Evolutionary conservation across 1,284 basidiomycete genomes (phyloP).

Genomic region (Ceratobasidium sp.): DNA sequence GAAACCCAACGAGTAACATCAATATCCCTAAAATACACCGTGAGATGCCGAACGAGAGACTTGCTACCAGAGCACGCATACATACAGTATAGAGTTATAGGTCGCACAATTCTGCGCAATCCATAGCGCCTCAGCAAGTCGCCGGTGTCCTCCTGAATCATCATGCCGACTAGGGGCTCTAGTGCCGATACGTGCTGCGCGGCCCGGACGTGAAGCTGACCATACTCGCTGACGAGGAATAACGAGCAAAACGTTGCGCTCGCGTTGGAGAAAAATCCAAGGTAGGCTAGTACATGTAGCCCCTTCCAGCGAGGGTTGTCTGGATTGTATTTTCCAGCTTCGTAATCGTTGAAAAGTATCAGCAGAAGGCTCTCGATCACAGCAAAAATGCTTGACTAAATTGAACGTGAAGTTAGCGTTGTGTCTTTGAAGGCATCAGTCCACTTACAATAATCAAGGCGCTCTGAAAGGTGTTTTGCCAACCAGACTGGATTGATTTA

Average conservation of each 20-base stretch:
- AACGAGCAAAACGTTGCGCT: slow-evolving; percentile 7
- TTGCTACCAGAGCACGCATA: background rate
- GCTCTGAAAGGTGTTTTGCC: slow-evolving; percentile 30
- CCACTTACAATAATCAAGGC: slow-evolving; percentile 6
- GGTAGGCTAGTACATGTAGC: slow-evolving; percentile 4
- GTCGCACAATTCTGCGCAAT: background rate
- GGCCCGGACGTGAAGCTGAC: background rate
- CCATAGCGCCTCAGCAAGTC: slow-evolving; percentile 4
- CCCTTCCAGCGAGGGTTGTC: background rate
- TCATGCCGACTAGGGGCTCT: background rate
- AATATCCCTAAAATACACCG: background rate
- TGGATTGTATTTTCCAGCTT: background rate
- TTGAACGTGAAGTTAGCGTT: background rate
- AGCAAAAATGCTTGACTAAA: slow-evolving; percentile 1
- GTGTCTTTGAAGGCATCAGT: background rate
- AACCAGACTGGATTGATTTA: slow-evolving; percentile 28
- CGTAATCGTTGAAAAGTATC: background rate
- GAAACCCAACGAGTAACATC: background rate
- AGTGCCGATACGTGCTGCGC: background rate
- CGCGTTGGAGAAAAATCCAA: slow-evolving; percentile 3
- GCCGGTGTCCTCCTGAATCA: background rate
- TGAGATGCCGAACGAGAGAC: background rate
- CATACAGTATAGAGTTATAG: slow-evolving; percentile 14
- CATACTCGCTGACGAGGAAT: background rate
- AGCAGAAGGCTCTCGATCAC: background rate